These are phyloP conservation scores for Coemansia sp. DNA, from an alignment of 371 early-diverging fungal genomes.

Conservation along the genomic window DNA sequence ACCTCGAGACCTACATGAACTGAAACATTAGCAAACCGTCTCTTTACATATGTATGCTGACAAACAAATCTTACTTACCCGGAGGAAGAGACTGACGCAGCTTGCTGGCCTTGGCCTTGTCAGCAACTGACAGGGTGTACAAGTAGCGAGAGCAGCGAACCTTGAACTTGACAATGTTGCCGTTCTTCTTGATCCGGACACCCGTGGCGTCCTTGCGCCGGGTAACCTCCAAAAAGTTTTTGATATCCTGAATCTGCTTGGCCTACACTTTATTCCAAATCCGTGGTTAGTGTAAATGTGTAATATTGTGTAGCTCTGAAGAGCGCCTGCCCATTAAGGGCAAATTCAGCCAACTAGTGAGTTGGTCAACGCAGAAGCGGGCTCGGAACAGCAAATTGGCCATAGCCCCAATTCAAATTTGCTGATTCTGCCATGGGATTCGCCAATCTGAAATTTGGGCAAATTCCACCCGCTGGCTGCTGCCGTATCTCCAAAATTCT, in stretches of 20 bases:
- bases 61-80: slow-evolving; percentile 54
- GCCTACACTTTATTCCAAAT: slow-evolving; percentile 61
- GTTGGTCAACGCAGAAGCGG: no score
- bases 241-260: slow-evolving; percentile 96
- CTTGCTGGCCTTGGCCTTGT: slow-evolving; percentile 95
- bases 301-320: not conserved
- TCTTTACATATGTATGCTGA: not conserved
- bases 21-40: not conserved
- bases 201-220: slow-evolving; percentile 94
- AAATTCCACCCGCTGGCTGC: no score
- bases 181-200: slow-evolving; percentile 97
- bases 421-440: no score
- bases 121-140: slow-evolving; percentile 95
- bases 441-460: no score
- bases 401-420: no score
- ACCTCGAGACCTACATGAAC: not conserved
- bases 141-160: slow-evolving; percentile 96
- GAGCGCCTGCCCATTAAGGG: not conserved
- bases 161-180: slow-evolving; percentile 96
- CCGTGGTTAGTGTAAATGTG: no score
- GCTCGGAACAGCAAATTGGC: no score
- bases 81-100: slow-evolving; percentile 90
- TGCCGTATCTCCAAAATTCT: not conserved
- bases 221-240: slow-evolving; percentile 95
- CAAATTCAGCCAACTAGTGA: not conserved